Base-by-base conservation (phyloP, 345 rosid species). In the Noccaea caerulescens region DNA sequence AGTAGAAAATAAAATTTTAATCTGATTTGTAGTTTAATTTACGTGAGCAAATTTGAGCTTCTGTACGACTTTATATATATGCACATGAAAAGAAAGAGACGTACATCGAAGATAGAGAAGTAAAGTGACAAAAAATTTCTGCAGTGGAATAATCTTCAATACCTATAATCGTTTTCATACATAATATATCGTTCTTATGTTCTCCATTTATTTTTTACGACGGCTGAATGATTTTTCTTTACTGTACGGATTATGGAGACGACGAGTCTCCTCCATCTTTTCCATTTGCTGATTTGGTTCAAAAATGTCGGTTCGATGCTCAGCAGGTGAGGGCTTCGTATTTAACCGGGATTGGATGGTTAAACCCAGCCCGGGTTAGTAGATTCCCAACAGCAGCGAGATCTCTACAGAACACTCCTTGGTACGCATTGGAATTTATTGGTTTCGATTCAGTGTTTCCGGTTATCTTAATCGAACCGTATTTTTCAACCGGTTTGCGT, bases 351-450 rank as follows among this genome's bases (percentile, higher is more conserved):
- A 94, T 73, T 32, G 91, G 89, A 58, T 84, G 94, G 59, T 85
- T 89, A 46, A 91, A 86, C 72, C 93, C 95, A 55, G 79, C 88
- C 63, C 87, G 88, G 1, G 96, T 70, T 51, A 93, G 75, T 79
- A 93, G 71, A 82, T 66, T 89, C 52, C 96, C 95, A 27, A 93
- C 97, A 0, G 70, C 87, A 0, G 96, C 88, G 11, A 91, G 84
- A 71, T 94, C 99, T 33, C 99, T 77, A 83, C 97, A 94, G 79
- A 94, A 94, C 11, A 91, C 84, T n/a, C 97, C 97, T 56, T 88
- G 96, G 66, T 85, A 89, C 62, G 77, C 84, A 56, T 85, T 81
- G 6, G 86, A 8, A 66, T 83, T 70, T 3, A 44, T 25, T 20
- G 66, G 51, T 54, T 71, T 76, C 10, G 57, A 11, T 56, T 76